These are phyloP conservation scores for Gracilaria caudata DNA, from an alignment of 23 red algal genomes.

Conservation along the genomic window DNA sequence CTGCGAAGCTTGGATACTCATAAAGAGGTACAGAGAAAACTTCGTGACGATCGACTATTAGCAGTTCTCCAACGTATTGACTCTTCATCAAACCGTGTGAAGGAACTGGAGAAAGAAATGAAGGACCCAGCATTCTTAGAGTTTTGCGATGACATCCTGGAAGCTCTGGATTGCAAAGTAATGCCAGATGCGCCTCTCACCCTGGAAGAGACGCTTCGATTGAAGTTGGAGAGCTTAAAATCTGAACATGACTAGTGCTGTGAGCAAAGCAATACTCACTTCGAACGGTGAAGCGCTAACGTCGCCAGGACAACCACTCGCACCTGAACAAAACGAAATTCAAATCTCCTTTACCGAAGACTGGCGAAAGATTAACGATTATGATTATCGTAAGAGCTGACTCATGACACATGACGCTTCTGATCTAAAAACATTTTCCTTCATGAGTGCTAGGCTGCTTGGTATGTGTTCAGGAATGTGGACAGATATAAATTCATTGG, in stretches of 20 bases:
- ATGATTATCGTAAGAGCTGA: too few species aligned
- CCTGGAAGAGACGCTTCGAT: constrained; percentile 25
- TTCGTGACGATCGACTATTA: constrained; percentile 21
- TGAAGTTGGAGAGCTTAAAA: neutral
- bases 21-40: constrained; percentile 38
- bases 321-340: neutral
- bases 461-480: too few species aligned
- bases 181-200: neutral
- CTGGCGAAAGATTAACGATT: too few species aligned
- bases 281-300: neutral
- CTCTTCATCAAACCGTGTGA: constrained; percentile 30
- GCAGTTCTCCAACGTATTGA: constrained; percentile 37
- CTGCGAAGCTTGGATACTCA: constrained; percentile 26
- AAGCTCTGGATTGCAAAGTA: constrained; percentile 28
- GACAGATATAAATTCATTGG: too few species aligned
- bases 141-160: constrained; percentile 58
- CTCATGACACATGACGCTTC: too few species aligned
- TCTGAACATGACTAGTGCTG: constrained; percentile 2
- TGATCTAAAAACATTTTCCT: too few species aligned
- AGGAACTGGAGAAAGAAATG: constrained; percentile 50
- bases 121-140: constrained; percentile 60
- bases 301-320: neutral
- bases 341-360: too few species aligned
- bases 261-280: neutral
- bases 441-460: too few species aligned